phyloP scores from a whole-genome alignment of 495 filamentous ascomycete genomes.

The Penicillium turbatum region DNA sequence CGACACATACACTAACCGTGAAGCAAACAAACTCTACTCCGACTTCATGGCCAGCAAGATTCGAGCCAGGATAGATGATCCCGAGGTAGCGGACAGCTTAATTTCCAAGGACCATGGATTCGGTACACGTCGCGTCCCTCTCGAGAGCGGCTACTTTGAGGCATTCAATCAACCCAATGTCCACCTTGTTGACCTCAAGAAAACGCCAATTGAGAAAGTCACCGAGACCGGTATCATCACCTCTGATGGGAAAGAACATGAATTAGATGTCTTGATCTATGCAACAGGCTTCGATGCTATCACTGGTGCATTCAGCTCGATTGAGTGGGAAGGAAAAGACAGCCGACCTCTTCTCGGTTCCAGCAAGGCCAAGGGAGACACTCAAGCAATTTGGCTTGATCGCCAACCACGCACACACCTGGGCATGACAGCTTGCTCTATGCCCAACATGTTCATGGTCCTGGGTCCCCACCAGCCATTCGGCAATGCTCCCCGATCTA shows the following conservation, averaged over 20 bases:
- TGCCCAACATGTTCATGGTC: slow-evolving; percentile 37
- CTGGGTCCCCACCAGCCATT: slow-evolving; percentile 31
- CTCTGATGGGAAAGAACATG: slow-evolving; percentile 27
- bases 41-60: slow-evolving; percentile 32
- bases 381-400: slow-evolving; percentile 21
- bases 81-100: slow-evolving; percentile 24
- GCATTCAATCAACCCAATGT: slow-evolving; percentile 34
- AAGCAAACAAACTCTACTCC: slow-evolving; percentile 24
- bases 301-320: slow-evolving; percentile 29
- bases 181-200: slow-evolving; percentile 27
- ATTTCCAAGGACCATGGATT: slow-evolving; percentile 29
- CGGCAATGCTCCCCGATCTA: slow-evolving; percentile 20
- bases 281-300: slow-evolving; percentile 35
- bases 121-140: slow-evolving; percentile 25
- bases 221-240: slow-evolving; percentile 31
- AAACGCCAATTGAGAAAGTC: slow-evolving; percentile 23
- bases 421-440: slow-evolving; percentile 23
- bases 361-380: slow-evolving; percentile 11
- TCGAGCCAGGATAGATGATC: slow-evolving; percentile 25
- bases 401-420: slow-evolving; percentile 24
- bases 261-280: slow-evolving; percentile 41
- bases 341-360: slow-evolving; percentile 18
- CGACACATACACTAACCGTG: slow-evolving; percentile 24
- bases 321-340: slow-evolving; percentile 25
- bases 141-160: slow-evolving; percentile 36